Conservation (phyloP, 495 filamentous ascomycete genomes). For the Aspergillus haitiensis region DNA sequence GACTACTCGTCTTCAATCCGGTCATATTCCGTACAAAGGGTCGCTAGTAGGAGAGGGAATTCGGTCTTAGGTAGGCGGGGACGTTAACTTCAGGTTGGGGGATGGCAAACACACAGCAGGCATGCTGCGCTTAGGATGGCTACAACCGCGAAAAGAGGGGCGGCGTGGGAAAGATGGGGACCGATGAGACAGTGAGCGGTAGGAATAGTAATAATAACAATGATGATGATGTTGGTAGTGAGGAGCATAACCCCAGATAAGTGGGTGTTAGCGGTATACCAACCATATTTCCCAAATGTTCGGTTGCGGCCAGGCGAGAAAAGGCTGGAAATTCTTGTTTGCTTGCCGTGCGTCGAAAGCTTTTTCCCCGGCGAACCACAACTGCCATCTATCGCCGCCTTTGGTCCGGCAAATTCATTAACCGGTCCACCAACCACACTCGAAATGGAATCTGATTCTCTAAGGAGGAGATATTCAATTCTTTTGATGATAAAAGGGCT, state of each 20-base stretch:
- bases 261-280: neutral
- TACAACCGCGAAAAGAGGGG: neutral
- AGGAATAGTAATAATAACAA: neutral
- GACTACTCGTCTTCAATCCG: too few species aligned
- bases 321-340: neutral
- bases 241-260: neutral
- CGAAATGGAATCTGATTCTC: too few species aligned
- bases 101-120: conserved; percentile 3
- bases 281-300: conserved; percentile 3
- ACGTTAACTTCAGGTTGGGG: neutral
- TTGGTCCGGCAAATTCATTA: conserved; percentile 19
- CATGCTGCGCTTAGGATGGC: conserved; percentile 8
- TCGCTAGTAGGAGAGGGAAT: neutral
- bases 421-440: conserved; percentile 7
- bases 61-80: neutral
- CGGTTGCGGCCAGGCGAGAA: neutral
- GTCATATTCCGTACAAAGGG: neutral
- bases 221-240: neutral
- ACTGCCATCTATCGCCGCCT: conserved; percentile 17
- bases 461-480: neutral
- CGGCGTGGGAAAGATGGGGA: neutral
- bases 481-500: too few species aligned
- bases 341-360: neutral
- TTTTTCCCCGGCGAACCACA: neutral
- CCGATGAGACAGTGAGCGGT: neutral